Evolutionary conservation across 305 asterid species (phyloP), one percentile per base, ranked within the genome.

Genomic region (Fraxinus baroniana): DNA sequence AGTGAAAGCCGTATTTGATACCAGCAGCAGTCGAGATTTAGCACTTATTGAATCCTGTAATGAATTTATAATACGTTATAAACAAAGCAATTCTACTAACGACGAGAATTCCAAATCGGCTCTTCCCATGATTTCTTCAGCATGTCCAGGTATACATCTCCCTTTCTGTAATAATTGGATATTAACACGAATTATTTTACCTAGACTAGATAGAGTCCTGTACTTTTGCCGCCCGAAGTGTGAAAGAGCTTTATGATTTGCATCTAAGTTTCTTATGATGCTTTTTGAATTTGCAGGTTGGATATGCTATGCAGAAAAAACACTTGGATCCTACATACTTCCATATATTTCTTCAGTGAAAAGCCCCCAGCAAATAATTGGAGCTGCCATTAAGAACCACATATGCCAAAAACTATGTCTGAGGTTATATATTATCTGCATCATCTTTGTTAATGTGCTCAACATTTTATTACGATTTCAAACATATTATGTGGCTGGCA

Each of bases 231-330:
- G 24, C 35, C 35, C 24, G 44, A 17, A 44, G 26, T 68, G 41
- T 30, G 49, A 18, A 3, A 3, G 13, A 33, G 36, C 71, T 5
- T 46, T 5, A 20, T 41, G 66, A 70, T 66, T 49, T 49, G 13
- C 41, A 71, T 66, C 78, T 82, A 68, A 82, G 46, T 7, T 71
- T 68, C 71, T 41, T 64, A 4, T 75, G 2, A 72, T 83, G 76
- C 18, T 9, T 26, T 66, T n/a, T 85, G 77, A 62, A 70, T 60
- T 82, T 85, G 82, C 93, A 96, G 99, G 99, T 81, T 96, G 99
- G 99, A 91, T 96, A 88, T 96, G 99, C 86, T 96, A 96, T 87
- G 99, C 99, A 3, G 99, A 94, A 89, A 96, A 96, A 89, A 91
- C 98, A 80, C 97, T 96, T 77, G 98, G 98, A 66, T 91, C 98